phyloP scores from a whole-genome alignment of 1,284 basidiomycete species.

The Ceratobasidium sp. region DNA sequence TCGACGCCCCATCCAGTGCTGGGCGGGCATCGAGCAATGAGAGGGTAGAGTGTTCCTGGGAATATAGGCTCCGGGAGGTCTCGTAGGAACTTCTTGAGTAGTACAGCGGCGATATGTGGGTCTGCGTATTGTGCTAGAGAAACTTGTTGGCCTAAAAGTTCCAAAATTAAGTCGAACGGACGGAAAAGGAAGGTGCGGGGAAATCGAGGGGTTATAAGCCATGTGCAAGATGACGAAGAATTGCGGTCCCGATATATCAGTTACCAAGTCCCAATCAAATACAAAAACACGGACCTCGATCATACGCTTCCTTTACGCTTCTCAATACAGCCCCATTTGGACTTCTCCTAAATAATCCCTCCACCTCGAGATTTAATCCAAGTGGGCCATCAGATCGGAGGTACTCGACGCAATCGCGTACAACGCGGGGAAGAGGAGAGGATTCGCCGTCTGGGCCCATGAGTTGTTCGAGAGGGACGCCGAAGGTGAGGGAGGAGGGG shows the following conservation, averaged over 20 bases:
- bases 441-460: conserved; percentile 87
- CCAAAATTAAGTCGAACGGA: conserved; percentile 38
- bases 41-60: conserved; percentile 70
- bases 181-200: no score
- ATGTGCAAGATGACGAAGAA: neutral
- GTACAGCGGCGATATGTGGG: conserved; percentile 81
- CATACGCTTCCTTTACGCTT: conserved; percentile 82
- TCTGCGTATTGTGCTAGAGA: conserved; percentile 77
- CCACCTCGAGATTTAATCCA: conserved; percentile 64
- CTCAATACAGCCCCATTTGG: conserved; percentile 74
- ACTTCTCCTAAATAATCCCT: conserved; percentile 82
- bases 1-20: conserved; percentile 38
- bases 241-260: no score
- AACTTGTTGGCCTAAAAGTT: conserved; percentile 71
- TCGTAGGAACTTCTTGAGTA: conserved; percentile 84
- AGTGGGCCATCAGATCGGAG: conserved; percentile 64
- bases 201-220: no score
- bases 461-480: conserved; percentile 78
- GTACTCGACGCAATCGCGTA: conserved; percentile 79
- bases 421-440: conserved; percentile 77
- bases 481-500: conserved; percentile 70
- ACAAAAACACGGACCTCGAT: conserved; percentile 64
- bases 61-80: conserved; percentile 82
- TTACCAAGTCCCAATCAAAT: no score
- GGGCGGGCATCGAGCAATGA: conserved; percentile 73